Conservation (phyloP, 352 stramenopile genomes). For the Globisporangium radiosum region DNA sequence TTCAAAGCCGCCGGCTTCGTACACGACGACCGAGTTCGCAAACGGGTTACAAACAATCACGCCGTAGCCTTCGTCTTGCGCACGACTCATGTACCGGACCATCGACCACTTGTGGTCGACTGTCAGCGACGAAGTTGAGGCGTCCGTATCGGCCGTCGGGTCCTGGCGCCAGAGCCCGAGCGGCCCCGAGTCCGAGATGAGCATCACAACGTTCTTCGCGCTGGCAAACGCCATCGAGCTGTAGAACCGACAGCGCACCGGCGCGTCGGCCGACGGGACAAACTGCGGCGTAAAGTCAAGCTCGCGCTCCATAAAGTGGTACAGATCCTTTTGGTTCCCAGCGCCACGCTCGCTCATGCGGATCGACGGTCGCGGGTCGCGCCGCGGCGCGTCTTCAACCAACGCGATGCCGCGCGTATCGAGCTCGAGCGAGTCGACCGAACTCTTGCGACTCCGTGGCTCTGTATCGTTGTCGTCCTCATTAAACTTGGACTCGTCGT, state of each 20-base stretch:
- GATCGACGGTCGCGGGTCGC: constrained; percentile 20
- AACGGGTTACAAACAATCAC: constrained; percentile 87
- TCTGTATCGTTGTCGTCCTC: constrained; percentile 2
- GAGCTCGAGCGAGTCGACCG: constrained; percentile 70
- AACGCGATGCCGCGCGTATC: constrained; percentile 71
- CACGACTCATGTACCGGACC: constrained; percentile 76
- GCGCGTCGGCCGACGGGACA: constrained; percentile 80
- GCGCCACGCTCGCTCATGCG: constrained; percentile 46
- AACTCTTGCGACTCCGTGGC: constrained; percentile 46
- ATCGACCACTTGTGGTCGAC: constrained; percentile 87
- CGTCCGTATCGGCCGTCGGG: constrained; percentile 22
- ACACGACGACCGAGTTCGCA: constrained; percentile 82
- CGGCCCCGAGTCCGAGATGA: constrained; percentile 80
- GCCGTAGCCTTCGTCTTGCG: constrained; percentile 81
- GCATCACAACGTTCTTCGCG: constrained; percentile 84
- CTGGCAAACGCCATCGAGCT: constrained; percentile 84
- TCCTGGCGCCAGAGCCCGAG: constrained; percentile 84
- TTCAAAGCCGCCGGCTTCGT: constrained; percentile 84
- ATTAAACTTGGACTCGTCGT: constrained; percentile 28
- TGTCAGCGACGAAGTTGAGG: constrained; percentile 21
- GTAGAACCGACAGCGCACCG: constrained; percentile 82
- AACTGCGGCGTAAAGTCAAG: constrained; percentile 82
- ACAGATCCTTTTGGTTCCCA: constrained; percentile 58
- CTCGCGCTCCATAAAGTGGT: constrained; percentile 82
- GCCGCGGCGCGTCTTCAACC: constrained; percentile 50